These are phyloP conservation scores for Rhamnella rubrinervis DNA, from an alignment of 331 rosid genomes.

Conservation along the genomic window DNA sequence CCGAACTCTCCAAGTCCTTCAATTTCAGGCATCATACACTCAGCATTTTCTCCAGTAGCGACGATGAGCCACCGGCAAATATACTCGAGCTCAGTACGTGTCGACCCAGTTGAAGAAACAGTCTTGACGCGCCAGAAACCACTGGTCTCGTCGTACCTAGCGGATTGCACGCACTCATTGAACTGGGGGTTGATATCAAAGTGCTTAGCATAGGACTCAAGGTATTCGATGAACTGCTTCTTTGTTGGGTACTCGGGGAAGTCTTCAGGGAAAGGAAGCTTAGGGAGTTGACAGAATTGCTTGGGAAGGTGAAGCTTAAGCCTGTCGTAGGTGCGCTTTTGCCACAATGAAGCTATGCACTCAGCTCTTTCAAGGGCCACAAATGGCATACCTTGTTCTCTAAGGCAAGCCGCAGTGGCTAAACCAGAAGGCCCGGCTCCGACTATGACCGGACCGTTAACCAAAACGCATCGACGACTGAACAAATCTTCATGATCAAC, in stretches of 20 bases:
- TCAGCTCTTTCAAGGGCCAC: conserved; percentile 76
- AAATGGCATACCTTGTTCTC: conserved; percentile 88
- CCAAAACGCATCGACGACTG: conserved; percentile 71
- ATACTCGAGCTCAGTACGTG: conserved; percentile 66
- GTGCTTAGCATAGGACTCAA: conserved; percentile 63
- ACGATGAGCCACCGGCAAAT: conserved; percentile 94
- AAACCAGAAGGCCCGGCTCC: conserved; percentile 98
- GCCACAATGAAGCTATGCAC: conserved; percentile 95
- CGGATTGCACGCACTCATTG: conserved; percentile 80
- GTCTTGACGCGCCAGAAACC: conserved; percentile 90
- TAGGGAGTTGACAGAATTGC: conserved; percentile 92
- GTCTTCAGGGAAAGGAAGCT: conserved; percentile 73
- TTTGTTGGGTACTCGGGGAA: conserved; percentile 91
- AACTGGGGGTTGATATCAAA: conserved; percentile 85
- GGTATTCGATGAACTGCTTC: conserved; percentile 78
- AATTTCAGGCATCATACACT: conserved; percentile 67
- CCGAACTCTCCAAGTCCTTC: conserved; percentile 63
- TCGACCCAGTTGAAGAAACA: conserved; percentile 22
- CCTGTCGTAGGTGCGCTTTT: conserved; percentile 79
- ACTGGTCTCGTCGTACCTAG: conserved; percentile 78
- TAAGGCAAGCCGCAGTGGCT: conserved; percentile 91
- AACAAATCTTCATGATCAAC: conserved; percentile 52
- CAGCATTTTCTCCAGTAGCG: conserved; percentile 98
- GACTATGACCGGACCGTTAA: conserved; percentile 85
- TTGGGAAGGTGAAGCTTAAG: conserved; percentile 94